Percentiles rank a stretch among this genome's conserved stretches.
These are phyloP conservation scores for Escallonia herrerae DNA, from an alignment of 129 eudicot genomes.

Conservation along the genomic window DNA sequence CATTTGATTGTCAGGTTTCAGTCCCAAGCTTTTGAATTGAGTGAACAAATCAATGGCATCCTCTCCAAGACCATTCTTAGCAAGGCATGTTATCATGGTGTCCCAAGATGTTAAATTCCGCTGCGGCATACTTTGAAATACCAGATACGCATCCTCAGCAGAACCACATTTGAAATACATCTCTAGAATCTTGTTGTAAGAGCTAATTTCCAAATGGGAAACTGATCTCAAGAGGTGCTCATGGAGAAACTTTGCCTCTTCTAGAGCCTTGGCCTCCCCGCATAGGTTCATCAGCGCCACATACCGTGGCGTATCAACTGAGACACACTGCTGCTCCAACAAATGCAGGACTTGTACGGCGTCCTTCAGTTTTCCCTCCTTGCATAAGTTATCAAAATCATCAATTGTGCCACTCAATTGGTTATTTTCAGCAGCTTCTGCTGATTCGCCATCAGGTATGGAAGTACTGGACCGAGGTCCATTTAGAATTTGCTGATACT, in stretches of 20 bases:
- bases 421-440: constrained; percentile 13
- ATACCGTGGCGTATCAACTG: constrained; percentile 30
- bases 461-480: constrained; percentile 3
- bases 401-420: constrained; percentile 24
- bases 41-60: constrained; percentile 33
- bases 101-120: constrained; percentile 38
- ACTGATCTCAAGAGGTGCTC: constrained; percentile 21
- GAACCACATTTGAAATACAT: constrained; percentile 29
- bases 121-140: constrained; percentile 21
- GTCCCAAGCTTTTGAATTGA: constrained; percentile 20
- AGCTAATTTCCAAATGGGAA: constrained; percentile 7
- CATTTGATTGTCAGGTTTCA: constrained; percentile 29
- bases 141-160: constrained; percentile 23
- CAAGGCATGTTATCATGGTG: constrained; percentile 31
- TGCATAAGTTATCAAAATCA: constrained; percentile 37
- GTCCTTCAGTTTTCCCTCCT: constrained; percentile 40
- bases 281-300: constrained; percentile 34
- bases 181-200: constrained; percentile 25
- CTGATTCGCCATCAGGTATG: constrained; percentile 12
- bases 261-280: constrained; percentile 44
- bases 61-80: constrained; percentile 33
- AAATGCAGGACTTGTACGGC: constrained; percentile 38
- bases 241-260: constrained; percentile 34
- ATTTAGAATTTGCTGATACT: constrained; percentile 10
- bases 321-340: constrained; percentile 21